Evolutionary conservation across 257 asterid genomes (phyloP).

Genomic region (Schizonepeta tenuifolia): DNA sequence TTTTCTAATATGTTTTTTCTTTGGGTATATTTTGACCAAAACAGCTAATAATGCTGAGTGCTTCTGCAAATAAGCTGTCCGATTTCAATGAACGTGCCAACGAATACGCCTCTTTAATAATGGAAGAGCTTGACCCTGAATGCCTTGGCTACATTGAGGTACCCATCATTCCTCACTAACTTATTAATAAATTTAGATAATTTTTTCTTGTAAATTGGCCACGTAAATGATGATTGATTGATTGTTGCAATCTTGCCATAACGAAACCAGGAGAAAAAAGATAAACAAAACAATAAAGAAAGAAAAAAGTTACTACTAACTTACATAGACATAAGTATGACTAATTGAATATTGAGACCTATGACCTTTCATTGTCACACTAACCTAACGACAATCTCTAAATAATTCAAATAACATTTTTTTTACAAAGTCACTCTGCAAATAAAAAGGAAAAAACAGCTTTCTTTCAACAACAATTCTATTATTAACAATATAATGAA

Average conservation of each 20-base stretch:
- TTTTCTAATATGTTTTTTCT: slow-evolving; percentile 27
- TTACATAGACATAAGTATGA: background rate
- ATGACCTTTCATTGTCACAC: background rate
- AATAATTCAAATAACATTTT: background rate
- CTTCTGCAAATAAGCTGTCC: slow-evolving; percentile 89
- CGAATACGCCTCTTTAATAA: slow-evolving; percentile 79
- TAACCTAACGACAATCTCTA: slow-evolving; percentile 2
- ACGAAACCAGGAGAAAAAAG: background rate
- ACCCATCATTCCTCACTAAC: slow-evolving; percentile 15
- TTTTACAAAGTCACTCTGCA: too few relatives aligned
- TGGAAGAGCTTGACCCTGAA: slow-evolving; percentile 96
- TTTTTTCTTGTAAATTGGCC: too few relatives aligned
- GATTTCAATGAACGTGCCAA: slow-evolving; percentile 83
- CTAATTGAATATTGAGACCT: background rate
- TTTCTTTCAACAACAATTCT: too few relatives aligned
- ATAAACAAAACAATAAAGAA: background rate
- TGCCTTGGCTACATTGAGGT: slow-evolving; percentile 89
- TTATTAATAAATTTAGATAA: background rate
- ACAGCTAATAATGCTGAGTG: slow-evolving; percentile 93
- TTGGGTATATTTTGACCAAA: slow-evolving; percentile 28
- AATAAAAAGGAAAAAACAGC: too few relatives aligned
- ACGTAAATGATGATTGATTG: background rate
- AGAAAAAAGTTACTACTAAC: background rate
- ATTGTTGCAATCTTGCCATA: background rate
- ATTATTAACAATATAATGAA: too few relatives aligned